Conservation (phyloP, 1,139 yeast genomes). For the Spencermartinsiella ligniputridi region DNA sequence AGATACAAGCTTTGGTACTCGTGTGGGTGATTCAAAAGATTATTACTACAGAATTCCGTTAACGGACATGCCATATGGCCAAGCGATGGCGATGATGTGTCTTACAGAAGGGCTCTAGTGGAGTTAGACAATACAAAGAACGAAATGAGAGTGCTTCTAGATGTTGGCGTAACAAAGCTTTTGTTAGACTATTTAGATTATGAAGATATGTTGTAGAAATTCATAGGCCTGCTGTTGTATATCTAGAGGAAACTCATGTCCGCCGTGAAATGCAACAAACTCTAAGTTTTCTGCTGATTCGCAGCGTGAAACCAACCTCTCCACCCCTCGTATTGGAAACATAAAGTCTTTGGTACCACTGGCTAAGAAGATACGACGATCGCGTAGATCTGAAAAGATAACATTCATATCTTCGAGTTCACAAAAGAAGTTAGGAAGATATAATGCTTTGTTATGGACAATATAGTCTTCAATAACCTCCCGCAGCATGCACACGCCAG, state of each 20-base stretch:
- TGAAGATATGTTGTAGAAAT: background rate
- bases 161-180: no score
- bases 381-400: background rate
- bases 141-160: no score
- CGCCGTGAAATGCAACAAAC: background rate
- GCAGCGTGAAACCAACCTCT: background rate
- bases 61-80: constrained; percentile 38
- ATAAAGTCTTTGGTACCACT: constrained; percentile 1
- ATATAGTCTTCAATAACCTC: constrained; percentile 1
- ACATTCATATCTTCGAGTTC: constrained; percentile 3
- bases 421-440: background rate
- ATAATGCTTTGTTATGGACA: constrained; percentile 4
- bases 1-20: constrained; percentile 37
- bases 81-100: constrained; percentile 40
- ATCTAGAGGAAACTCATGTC: constrained; percentile 2
- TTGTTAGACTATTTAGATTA: background rate
- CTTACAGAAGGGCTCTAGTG: constrained; percentile 25
- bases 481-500: background rate
- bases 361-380: background rate
- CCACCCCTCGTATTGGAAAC: constrained; percentile 2
- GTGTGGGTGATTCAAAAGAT: constrained; percentile 34
- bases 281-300: background rate
- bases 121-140: background rate
- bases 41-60: constrained; percentile 36
- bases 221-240: constrained; percentile 1